Evolutionary conservation across 768 basidiomycete species (phyloP).

Genomic region (Pleurotus sapidus): DNA sequence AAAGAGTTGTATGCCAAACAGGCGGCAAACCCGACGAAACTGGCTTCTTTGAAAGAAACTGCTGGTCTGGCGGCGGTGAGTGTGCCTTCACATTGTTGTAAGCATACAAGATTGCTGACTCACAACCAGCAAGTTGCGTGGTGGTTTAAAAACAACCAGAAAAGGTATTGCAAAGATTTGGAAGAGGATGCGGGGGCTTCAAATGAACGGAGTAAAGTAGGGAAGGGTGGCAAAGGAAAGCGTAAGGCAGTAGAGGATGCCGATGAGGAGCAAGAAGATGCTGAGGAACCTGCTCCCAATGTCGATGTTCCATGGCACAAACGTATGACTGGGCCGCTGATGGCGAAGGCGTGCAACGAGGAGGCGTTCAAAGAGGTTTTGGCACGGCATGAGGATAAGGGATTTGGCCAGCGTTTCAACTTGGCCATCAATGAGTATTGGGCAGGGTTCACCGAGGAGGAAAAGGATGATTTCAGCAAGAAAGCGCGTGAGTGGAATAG

Average conservation of each 20-base stretch:
- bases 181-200: not conserved
- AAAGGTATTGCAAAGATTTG: not conserved
- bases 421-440: not conserved
- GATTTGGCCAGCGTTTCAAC: not conserved
- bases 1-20: not conserved
- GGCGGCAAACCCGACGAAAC: not conserved
- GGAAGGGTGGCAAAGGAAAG: not conserved
- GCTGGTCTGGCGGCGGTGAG: no score
- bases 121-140: no score
- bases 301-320: not conserved
- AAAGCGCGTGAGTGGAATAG: not conserved
- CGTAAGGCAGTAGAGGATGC: no score
- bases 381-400: not conserved
- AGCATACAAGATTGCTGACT: no score
- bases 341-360: not conserved
- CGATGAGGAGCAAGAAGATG: not conserved
- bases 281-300: not conserved
- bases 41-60: not conserved
- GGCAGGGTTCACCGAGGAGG: not conserved
- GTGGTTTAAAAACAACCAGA: not conserved
- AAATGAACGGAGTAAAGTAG: not conserved
- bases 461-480: not conserved
- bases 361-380: not conserved
- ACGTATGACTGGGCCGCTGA: not conserved
- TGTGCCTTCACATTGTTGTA: no score